Conservation (phyloP, 2,329 filamentous ascomycete genomes). For the Trichoderma koningiopsis region DNA sequence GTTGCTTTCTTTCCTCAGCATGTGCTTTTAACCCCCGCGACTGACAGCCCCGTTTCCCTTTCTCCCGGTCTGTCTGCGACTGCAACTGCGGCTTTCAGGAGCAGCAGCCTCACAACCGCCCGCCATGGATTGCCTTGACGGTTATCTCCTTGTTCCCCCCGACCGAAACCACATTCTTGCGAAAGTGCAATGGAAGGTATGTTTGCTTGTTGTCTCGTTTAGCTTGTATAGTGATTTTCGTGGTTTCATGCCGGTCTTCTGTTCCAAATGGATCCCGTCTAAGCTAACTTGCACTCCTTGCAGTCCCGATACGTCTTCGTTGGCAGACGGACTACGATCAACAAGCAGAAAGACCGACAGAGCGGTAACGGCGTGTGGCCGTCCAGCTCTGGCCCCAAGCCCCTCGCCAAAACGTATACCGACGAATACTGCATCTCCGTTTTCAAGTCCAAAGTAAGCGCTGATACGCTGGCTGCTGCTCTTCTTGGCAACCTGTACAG, state of each 20-base stretch:
- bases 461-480: conserved; percentile 24
- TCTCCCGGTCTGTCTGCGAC: not conserved
- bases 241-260: conserved; percentile 19
- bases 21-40: conserved; percentile 25
- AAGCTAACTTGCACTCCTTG: not conserved
- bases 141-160: conserved; percentile 53
- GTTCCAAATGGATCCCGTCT: not conserved
- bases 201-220: conserved; percentile 26
- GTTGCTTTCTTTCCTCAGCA: conserved; percentile 26
- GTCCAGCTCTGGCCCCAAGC: conserved; percentile 43
- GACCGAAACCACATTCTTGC: conserved; percentile 55
- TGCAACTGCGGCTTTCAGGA: conserved; percentile 3
- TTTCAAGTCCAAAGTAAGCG: conserved; percentile 57
- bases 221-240: not conserved
- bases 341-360: conserved; percentile 39
- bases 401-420: conserved; percentile 37
- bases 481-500: not conserved
- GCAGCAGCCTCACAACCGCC: conserved; percentile 15
- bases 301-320: conserved; percentile 63
- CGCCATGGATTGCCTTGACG: conserved; percentile 47
- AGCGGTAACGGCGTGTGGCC: conserved; percentile 44
- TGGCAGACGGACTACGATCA: conserved; percentile 42
- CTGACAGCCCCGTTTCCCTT: not conserved
- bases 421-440: conserved; percentile 55
- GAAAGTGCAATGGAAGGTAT: conserved; percentile 56